Evolutionary conservation across 129 eudicot genomes (phyloP).

Genomic region (Mikania micrantha): DNA sequence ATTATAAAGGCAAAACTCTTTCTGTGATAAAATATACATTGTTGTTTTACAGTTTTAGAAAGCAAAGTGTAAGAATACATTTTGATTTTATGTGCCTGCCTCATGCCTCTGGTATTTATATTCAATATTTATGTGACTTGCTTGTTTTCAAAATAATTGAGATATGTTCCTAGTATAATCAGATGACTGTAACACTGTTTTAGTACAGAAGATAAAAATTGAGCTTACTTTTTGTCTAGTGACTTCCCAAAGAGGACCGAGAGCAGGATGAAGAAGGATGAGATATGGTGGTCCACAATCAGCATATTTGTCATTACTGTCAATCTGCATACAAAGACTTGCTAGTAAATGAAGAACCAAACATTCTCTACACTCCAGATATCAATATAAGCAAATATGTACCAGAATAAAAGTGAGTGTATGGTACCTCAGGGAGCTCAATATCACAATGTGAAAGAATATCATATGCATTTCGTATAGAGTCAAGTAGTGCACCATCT

Average conservation of each 20-base stretch:
- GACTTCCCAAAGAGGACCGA: slow-evolving; percentile 97
- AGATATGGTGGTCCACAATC: slow-evolving; percentile 95
- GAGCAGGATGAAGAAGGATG: slow-evolving; percentile 94
- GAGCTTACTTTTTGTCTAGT: slow-evolving; percentile 82
- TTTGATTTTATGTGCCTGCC: background rate
- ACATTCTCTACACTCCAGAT: background rate
- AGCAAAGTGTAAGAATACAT: background rate
- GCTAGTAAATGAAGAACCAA: background rate
- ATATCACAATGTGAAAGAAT: slow-evolving; percentile 72
- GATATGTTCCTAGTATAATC: background rate
- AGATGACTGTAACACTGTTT: background rate
- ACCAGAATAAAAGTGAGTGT: background rate
- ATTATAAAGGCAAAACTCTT: background rate
- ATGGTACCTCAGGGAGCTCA: slow-evolving; percentile 62
- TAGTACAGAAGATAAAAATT: background rate
- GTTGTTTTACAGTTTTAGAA: background rate
- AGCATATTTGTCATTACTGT: slow-evolving; percentile 63
- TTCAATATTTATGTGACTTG: background rate
- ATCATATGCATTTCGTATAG: slow-evolving; percentile 85
- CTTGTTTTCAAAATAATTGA: background rate
- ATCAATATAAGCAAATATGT: background rate
- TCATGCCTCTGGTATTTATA: background rate
- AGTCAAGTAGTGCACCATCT: slow-evolving; percentile 92
- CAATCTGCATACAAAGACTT: slow-evolving; percentile 47
- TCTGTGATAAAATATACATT: background rate